These are phyloP conservation scores for Extremus antarcticus DNA, from an alignment of 495 filamentous ascomycete species.

Conservation along the genomic window DNA sequence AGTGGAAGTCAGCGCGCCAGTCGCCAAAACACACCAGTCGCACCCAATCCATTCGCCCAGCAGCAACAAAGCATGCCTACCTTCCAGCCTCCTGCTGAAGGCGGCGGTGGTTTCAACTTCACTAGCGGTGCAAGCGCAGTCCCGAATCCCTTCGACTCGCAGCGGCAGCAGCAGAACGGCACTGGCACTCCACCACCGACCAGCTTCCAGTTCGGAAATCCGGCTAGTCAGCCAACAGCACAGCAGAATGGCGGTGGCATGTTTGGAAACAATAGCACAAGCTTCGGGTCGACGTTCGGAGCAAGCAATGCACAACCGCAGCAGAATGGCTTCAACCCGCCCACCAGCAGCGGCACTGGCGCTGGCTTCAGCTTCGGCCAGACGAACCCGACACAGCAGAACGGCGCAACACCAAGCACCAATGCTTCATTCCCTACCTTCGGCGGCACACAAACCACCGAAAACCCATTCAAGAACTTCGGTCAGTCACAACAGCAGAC, in stretches of 20 bases:
- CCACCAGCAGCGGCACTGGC: neutral
- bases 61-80: constrained; percentile 7
- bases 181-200: constrained; percentile 1
- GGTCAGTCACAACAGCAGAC: constrained; percentile 2
- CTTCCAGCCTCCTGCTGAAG: constrained; percentile 7
- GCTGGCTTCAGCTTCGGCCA: neutral
- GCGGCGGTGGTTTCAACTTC: constrained; percentile 17
- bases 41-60: constrained; percentile 1
- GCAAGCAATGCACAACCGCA: constrained; percentile 7
- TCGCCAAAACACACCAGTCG: constrained; percentile 6
- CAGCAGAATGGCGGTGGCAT: constrained; percentile 1
- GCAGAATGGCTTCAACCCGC: constrained; percentile 13
- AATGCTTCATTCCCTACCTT: constrained; percentile 14
- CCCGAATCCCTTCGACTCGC: neutral
- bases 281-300: constrained; percentile 5
- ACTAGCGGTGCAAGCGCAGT: neutral
- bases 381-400: constrained; percentile 4
- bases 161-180: constrained; percentile 1
- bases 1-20: constrained; percentile 3
- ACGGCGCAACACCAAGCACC: constrained; percentile 5
- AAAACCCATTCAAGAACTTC: constrained; percentile 5
- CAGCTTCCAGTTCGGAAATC: neutral
- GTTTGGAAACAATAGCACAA: neutral
- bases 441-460: constrained; percentile 1
- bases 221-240: constrained; percentile 2